A percentile compares a stretch with the other conserved stretches of the same genome.
phyloP scores from a whole-genome alignment of 2,329 filamentous ascomycete genomes.

The Tricladium varicosporioides region DNA sequence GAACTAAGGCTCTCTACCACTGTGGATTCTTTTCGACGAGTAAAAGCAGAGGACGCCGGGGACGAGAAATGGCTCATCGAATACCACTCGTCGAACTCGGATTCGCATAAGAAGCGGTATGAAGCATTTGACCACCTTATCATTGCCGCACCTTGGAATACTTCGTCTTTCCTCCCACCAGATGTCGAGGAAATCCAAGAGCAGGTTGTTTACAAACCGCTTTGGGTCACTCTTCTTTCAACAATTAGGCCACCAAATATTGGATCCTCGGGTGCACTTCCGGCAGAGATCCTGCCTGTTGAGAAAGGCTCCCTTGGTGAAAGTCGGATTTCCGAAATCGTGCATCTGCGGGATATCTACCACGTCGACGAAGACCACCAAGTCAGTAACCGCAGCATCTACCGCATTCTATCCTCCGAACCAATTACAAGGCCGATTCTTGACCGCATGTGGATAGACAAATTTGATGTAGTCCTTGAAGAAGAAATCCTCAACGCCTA shows the following conservation, averaged over 20 bases:
- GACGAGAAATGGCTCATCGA: conserved; percentile 10
- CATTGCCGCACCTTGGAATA: conserved; percentile 15
- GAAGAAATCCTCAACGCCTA: conserved; percentile 16
- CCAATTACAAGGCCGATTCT: not conserved
- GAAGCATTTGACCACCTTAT: conserved; percentile 17
- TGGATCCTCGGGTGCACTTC: not conserved
- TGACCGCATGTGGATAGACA: not conserved
- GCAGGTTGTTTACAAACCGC: conserved; percentile 8
- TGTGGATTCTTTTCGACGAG: conserved; percentile 7
- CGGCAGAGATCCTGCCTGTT: not conserved
- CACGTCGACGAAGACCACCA: not conserved
- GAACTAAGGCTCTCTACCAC: conserved; percentile 9
- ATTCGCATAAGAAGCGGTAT: not conserved
- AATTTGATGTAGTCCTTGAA: not conserved
- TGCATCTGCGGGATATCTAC: conserved; percentile 10
- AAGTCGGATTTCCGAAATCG: conserved; percentile 15
- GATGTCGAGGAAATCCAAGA: not conserved
- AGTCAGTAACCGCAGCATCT: conserved; percentile 6
- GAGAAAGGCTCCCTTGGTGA: too few species aligned
- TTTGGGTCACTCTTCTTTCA: conserved; percentile 14
- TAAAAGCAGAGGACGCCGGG: not conserved
- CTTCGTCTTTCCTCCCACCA: not conserved
- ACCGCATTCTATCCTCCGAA: conserved; percentile 10
- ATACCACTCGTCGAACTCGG: not conserved
- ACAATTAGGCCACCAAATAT: not conserved